Evolutionary conservation across 805 yeast genomes (phyloP).

Genomic region (Lipomyces chichibuensis): DNA sequence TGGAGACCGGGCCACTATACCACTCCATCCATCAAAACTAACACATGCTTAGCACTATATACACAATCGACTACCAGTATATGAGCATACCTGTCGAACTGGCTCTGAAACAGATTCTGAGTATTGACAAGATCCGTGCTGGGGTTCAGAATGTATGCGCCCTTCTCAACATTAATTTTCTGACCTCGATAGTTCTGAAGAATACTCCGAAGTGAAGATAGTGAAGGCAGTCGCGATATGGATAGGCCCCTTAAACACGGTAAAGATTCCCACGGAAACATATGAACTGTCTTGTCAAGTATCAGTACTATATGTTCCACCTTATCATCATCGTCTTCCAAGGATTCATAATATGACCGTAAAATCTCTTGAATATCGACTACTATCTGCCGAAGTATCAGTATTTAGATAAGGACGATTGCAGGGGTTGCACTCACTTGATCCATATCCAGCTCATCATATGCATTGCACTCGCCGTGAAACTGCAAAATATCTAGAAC

Average conservation of each 20-base stretch:
- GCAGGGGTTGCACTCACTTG: constrained; percentile 33
- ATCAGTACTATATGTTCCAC: constrained; percentile 67
- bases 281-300: constrained; percentile 65
- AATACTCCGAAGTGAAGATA: constrained; percentile 50
- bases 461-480: constrained; percentile 67
- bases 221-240: constrained; percentile 76
- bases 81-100: constrained; percentile 19
- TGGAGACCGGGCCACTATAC: constrained; percentile 61
- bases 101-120: constrained; percentile 56
- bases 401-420: neutral
- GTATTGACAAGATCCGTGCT: constrained; percentile 74
- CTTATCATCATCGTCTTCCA: constrained; percentile 16
- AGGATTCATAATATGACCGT: constrained; percentile 25
- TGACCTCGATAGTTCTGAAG: constrained; percentile 38
- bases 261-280: constrained; percentile 89
- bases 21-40: constrained; percentile 51
- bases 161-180: constrained; percentile 32
- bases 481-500: constrained; percentile 61
- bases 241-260: constrained; percentile 58
- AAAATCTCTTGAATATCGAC: constrained; percentile 54
- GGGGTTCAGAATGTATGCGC: constrained; percentile 77
- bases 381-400: constrained; percentile 44
- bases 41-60: neutral
- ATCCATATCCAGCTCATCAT: constrained; percentile 66
- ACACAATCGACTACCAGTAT: neutral